These are phyloP conservation scores for Sarocladiaceae sp. DNA, from an alignment of 2,329 filamentous ascomycete genomes.

Conservation along the genomic window DNA sequence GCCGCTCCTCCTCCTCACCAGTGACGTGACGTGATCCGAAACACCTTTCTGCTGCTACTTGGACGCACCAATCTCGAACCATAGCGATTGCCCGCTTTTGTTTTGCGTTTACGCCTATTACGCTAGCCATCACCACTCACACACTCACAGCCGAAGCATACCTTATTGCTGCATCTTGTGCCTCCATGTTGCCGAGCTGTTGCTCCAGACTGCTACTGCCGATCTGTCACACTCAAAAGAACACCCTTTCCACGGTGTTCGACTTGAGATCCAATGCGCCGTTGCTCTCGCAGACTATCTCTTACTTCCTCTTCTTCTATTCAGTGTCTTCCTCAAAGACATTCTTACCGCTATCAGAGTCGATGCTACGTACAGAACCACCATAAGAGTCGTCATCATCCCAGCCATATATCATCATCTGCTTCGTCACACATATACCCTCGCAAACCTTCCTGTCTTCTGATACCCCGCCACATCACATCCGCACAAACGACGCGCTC, in stretches of 20 bases:
- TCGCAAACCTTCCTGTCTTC: conserved; percentile 3
- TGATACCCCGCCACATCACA: too few relatives aligned
- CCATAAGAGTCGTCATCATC: neutral
- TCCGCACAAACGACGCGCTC: neutral
- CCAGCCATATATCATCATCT: neutral
- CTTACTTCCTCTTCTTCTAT: neutral
- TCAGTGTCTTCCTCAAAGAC: neutral
- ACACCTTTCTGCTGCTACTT: too few relatives aligned
- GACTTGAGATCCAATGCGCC: neutral
- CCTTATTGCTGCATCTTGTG: neutral
- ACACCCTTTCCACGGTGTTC: neutral
- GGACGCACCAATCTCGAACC: too few relatives aligned
- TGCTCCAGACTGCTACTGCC: neutral
- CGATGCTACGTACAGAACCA: neutral
- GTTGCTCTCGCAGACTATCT: neutral
- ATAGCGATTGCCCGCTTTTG: too few relatives aligned
- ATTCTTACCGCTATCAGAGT: neutral
- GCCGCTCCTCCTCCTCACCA: too few relatives aligned
- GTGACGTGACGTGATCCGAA: too few relatives aligned
- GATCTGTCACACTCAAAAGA: neutral
- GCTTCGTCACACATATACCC: neutral
- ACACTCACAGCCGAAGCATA: neutral
- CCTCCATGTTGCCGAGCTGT: conserved; percentile 4
- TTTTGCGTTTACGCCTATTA: too few relatives aligned
- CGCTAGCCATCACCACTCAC: neutral